Conservation (phyloP, 1,284 basidiomycete genomes). For the Cryptococcus sp. region DNA sequence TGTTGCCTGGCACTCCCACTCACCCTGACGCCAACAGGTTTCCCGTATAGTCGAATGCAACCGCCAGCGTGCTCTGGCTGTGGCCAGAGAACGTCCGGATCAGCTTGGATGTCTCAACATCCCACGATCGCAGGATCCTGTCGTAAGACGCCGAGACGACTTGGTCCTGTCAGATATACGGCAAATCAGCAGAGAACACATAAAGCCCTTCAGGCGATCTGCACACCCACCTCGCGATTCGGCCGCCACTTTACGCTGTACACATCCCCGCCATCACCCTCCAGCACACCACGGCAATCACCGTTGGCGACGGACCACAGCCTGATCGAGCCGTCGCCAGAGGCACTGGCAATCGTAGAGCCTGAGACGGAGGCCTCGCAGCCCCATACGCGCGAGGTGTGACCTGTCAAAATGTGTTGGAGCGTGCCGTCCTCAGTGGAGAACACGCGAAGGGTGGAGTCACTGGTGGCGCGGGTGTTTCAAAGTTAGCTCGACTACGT, state of each 20-base stretch:
- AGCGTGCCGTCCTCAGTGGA: conserved; percentile 25
- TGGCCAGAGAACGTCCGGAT: conserved; percentile 55
- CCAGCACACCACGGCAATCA: conserved; percentile 27
- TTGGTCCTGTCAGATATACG: conserved; percentile 39
- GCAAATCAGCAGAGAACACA: too few species aligned
- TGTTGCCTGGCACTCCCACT: too few species aligned
- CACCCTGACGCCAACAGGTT: conserved; percentile 51
- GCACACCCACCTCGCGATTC: conserved; percentile 29
- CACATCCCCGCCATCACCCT: conserved; percentile 50
- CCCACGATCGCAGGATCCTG: conserved; percentile 52
- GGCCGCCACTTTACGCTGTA: conserved; percentile 53
- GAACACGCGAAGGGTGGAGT: conserved; percentile 45
- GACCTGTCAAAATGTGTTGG: conserved; percentile 41
- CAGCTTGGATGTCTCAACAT: conserved; percentile 49
- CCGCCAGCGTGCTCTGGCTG: conserved; percentile 49
- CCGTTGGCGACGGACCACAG: conserved; percentile 47
- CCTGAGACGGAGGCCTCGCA: conserved; percentile 41
- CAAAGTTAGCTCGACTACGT: too few species aligned
- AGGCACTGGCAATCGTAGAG: conserved; percentile 43
- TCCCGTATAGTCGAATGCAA: conserved; percentile 51
- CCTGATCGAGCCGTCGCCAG: conserved; percentile 52
- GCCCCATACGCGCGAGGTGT: conserved; percentile 52
- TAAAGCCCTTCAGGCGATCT: background rate
- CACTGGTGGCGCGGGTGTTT: conserved; percentile 22
- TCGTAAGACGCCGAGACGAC: conserved; percentile 53